These are phyloP conservation scores for Abrus pulchellus DNA, from an alignment of 306 rosid species.

Conservation along the genomic window DNA sequence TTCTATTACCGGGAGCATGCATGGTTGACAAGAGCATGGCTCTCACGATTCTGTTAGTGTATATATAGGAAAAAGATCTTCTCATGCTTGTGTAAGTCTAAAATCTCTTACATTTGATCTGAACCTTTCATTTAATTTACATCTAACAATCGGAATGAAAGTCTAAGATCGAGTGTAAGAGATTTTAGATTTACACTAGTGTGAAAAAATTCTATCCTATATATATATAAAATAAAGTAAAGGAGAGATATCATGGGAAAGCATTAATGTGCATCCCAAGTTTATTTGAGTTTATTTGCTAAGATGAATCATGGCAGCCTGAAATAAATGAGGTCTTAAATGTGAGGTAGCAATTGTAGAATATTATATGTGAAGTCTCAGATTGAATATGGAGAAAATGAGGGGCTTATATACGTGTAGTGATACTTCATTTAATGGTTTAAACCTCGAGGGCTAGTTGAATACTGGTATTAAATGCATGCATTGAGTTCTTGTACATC, in stretches of 20 bases:
- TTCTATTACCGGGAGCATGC: neutral
- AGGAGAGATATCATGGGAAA: neutral
- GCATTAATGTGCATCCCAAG: neutral
- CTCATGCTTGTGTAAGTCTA: no score
- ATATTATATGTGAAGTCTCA: neutral
- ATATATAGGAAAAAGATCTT: no score
- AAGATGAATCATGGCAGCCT: neutral
- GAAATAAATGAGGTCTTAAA: neutral
- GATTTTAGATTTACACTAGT: no score
- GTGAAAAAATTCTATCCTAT: no score
- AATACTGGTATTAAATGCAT: neutral
- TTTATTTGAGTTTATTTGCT: neutral
- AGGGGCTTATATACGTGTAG: no score
- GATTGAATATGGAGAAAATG: no score
- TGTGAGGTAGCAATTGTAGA: neutral
- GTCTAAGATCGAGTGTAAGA: no score
- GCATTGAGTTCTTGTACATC: conserved; percentile 1
- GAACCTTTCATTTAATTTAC: no score
- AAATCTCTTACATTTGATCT: no score
- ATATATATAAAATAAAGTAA: neutral
- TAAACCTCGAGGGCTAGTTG: no score
- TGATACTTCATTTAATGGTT: no score
- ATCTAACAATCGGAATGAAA: no score
- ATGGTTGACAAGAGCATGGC: neutral
- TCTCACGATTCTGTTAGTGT: neutral